A percentile compares a stretch with the other conserved stretches of the same genome.
phyloP scores from a whole-genome alignment of 306 rosid genomes.

The Fragaria nilgerrensis region DNA sequence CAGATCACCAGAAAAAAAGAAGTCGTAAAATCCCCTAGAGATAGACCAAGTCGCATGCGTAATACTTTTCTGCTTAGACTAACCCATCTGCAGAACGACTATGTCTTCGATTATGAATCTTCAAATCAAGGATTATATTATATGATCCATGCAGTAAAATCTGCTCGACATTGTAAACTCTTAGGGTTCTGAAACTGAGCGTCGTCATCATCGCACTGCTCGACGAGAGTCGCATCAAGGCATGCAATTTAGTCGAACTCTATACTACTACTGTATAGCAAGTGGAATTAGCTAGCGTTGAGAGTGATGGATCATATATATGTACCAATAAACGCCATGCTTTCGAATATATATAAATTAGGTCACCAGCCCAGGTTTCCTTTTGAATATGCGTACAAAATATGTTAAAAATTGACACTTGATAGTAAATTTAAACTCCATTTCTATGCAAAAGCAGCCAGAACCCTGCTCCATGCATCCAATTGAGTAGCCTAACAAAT shows the following conservation, averaged over 20 bases:
- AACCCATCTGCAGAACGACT: background rate
- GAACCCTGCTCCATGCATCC: slow-evolving; percentile 42
- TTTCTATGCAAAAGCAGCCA: background rate
- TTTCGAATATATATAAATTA: slow-evolving; percentile 20
- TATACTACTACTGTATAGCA: background rate
- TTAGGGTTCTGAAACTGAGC: background rate
- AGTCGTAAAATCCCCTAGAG: background rate
- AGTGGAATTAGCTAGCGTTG: background rate
- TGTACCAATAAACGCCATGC: slow-evolving; percentile 14
- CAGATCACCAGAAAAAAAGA: background rate
- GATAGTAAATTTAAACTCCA: background rate
- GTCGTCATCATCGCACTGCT: background rate
- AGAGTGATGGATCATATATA: slow-evolving; percentile 1
- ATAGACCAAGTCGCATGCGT: background rate
- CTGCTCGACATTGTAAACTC: too few species aligned
- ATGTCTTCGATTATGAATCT: background rate
- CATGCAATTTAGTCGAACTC: background rate
- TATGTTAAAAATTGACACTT: slow-evolving; percentile 2
- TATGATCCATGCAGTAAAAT: too few species aligned
- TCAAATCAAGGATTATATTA: background rate
- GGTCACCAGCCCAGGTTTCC: slow-evolving; percentile 52
- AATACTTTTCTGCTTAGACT: background rate
- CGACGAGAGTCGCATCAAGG: background rate
- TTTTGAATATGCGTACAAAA: slow-evolving; percentile 11
- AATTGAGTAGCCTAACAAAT: slow-evolving; percentile 22